Conservation (phyloP, 441 rosid genomes). For the Brassica balearica region DNA sequence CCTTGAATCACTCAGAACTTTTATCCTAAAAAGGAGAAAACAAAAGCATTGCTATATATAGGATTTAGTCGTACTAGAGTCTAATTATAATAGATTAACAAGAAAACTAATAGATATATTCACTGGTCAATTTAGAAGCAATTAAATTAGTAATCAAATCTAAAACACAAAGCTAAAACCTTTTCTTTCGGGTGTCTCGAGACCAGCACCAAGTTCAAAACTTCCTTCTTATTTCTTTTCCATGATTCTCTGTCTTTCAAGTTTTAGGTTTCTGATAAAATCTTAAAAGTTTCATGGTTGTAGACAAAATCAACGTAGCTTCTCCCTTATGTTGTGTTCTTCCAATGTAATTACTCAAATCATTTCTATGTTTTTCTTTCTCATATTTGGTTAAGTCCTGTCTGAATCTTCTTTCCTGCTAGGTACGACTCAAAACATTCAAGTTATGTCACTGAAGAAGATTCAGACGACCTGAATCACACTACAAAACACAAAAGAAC, state of each 20-base stretch:
- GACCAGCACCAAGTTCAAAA: conserved; percentile 33
- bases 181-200: conserved; percentile 46
- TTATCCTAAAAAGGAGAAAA: not conserved
- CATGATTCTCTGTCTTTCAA: not conserved
- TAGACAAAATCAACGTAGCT: conserved; percentile 34
- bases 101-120: not conserved
- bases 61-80: conserved; percentile 3
- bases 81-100: not conserved
- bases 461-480: conserved; percentile 28
- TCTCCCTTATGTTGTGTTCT: conserved; percentile 32
- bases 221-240: conserved; percentile 20
- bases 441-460: conserved; percentile 36
- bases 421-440: conserved; percentile 52
- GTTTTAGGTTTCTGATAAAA: conserved; percentile 25
- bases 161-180: conserved; percentile 36
- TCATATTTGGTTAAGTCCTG: conserved; percentile 9
- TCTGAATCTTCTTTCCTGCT: conserved; percentile 9
- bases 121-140: not conserved
- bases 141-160: conserved; percentile 30
- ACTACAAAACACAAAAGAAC: conserved; percentile 45
- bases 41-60: not conserved
- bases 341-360: conserved; percentile 31
- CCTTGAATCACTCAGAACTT: not conserved
- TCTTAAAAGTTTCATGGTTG: conserved; percentile 46
- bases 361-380: conserved; percentile 20